A percentile compares a stretch with the other conserved stretches of the same genome.
These are phyloP conservation scores for Perkinsela sp. DNA, from an alignment of 208 protist species.

Conservation along the genomic window DNA sequence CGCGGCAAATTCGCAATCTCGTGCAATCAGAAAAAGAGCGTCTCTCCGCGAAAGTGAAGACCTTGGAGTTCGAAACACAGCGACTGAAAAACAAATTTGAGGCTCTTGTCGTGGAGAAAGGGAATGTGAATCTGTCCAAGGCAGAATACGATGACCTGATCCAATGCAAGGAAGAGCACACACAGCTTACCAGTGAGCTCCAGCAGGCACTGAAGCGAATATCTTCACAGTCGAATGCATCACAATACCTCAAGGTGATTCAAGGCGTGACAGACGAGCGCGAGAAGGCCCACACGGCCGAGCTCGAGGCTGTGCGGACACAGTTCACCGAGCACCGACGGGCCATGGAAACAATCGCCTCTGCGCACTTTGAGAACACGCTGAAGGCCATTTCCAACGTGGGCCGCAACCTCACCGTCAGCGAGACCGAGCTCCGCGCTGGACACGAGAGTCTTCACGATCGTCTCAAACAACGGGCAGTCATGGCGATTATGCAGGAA, in stretches of 20 bases:
- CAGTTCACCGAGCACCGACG: too few species aligned
- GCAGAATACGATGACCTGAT: neutral
- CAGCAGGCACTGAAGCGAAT: neutral
- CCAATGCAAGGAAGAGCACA: neutral
- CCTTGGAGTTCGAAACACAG: constrained; percentile 12
- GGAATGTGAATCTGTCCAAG: neutral
- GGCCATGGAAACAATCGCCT: too few species aligned
- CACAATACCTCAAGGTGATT: neutral
- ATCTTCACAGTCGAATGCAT: neutral
- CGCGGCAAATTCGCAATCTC: constrained; percentile 70
- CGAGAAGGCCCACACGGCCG: neutral
- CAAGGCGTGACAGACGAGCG: neutral
- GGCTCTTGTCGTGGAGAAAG: constrained; percentile 8
- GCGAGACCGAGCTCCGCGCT: too few species aligned
- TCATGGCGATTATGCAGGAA: too few species aligned
- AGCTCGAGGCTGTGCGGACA: too few species aligned
- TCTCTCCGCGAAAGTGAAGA: constrained; percentile 31
- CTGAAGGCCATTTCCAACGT: too few species aligned
- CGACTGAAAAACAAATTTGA: constrained; percentile 3
- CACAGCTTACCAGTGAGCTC: neutral
- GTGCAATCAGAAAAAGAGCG: constrained; percentile 45
- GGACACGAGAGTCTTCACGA: too few species aligned
- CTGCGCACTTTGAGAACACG: too few species aligned
- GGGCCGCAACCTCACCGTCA: too few species aligned
- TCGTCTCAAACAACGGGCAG: too few species aligned